Conservation (phyloP, 768 basidiomycete genomes). For the Postia placenta region DNA sequence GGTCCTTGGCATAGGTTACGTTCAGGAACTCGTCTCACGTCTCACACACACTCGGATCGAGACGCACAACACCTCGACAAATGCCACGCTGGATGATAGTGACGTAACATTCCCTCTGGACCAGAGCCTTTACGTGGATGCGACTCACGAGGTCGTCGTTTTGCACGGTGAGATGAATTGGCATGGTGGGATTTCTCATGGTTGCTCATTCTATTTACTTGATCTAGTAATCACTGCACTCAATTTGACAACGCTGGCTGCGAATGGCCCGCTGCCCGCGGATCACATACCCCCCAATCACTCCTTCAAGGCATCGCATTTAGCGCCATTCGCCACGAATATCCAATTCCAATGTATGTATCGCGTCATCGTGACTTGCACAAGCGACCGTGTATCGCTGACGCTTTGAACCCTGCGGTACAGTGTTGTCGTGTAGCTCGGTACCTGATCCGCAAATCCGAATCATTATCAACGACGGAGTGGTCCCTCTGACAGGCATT, state of each 20-base stretch:
- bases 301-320: constrained; percentile 67
- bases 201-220: constrained; percentile 3
- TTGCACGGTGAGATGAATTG: constrained; percentile 54
- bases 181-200: not conserved
- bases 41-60: constrained; percentile 71
- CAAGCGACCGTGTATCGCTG: not conserved
- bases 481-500: constrained; percentile 73
- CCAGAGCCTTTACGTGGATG: constrained; percentile 78
- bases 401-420: not conserved
- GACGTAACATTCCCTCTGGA: constrained; percentile 64
- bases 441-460: constrained; percentile 54
- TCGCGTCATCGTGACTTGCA: not conserved
- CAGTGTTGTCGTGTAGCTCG: constrained; percentile 25
- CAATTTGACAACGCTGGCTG: constrained; percentile 71
- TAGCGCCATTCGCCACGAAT: constrained; percentile 87
- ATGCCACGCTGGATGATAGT: constrained; percentile 71
- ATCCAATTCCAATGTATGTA: constrained; percentile 79
- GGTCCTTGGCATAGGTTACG: constrained; percentile 70
- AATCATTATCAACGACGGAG: constrained; percentile 84
- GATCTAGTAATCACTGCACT: constrained; percentile 72
- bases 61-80: constrained; percentile 76
- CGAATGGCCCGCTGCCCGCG: constrained; percentile 65
- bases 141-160: constrained; percentile 88
- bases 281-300: constrained; percentile 62
- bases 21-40: constrained; percentile 80